A percentile compares a stretch with the other conserved stretches of the same genome.
Conservation (phyloP, 139 green algal species). For the Ulvella scutata region DNA sequence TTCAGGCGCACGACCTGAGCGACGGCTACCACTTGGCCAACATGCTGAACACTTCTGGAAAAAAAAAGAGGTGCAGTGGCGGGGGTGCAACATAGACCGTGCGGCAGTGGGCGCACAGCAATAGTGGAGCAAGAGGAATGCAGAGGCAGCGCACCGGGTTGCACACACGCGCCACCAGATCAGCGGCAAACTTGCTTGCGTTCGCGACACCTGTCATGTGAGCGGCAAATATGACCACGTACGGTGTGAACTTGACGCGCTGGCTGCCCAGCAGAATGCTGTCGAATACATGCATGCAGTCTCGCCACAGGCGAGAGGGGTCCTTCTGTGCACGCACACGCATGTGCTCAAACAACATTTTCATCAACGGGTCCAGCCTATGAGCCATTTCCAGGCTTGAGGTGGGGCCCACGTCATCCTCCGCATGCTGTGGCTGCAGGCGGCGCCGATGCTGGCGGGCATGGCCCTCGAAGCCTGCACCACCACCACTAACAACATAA, state of each 20-base stretch:
- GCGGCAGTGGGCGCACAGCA: no score
- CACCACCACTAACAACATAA: no score
- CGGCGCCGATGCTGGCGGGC: background rate
- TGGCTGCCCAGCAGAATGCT: slow-evolving; percentile 57
- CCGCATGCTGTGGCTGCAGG: background rate
- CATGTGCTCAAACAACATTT: slow-evolving; percentile 53
- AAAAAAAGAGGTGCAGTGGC: no score
- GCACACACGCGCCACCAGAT: background rate
- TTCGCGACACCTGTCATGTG: slow-evolving; percentile 5
- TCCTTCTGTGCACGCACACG: background rate
- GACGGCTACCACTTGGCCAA: no score
- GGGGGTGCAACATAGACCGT: no score
- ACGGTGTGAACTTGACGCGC: slow-evolving; percentile 86
- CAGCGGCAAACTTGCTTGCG: background rate
- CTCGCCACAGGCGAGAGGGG: slow-evolving; percentile 27
- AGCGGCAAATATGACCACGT: slow-evolving; percentile 50
- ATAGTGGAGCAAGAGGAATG: no score
- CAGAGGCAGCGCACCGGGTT: background rate
- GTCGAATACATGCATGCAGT: slow-evolving; percentile 53
- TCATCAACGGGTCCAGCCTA: slow-evolving; percentile 82
- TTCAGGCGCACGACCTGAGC: no score
- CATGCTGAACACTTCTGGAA: no score
- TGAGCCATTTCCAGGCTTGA: slow-evolving; percentile 37
- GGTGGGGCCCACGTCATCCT: background rate
- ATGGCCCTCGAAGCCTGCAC: background rate